Conservation (phyloP, 352 stramenopile genomes). For the Phytophthora quininea region DNA sequence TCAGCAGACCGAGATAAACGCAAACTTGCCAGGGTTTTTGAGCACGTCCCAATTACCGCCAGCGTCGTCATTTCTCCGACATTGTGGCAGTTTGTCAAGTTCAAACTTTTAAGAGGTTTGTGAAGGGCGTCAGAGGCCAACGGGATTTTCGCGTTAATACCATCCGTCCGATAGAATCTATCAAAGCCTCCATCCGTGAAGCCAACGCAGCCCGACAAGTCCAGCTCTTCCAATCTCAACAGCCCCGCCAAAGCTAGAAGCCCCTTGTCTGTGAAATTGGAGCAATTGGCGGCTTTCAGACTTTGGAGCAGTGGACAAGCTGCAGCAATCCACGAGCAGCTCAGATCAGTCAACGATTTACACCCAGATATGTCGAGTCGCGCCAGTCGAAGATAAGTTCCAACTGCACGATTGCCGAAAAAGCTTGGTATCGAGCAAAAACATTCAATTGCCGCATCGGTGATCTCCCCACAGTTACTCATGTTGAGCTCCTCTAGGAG, state of each 20-base stretch:
- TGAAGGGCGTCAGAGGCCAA: not conserved
- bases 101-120: slow-evolving; percentile 36
- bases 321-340: slow-evolving; percentile 65
- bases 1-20: slow-evolving; percentile 43
- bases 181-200: slow-evolving; percentile 55
- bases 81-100: slow-evolving; percentile 31
- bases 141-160: slow-evolving; percentile 18
- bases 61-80: slow-evolving; percentile 41
- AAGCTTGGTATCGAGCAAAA: slow-evolving; percentile 57
- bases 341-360: slow-evolving; percentile 51
- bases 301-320: slow-evolving; percentile 59
- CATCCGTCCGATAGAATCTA: slow-evolving; percentile 51
- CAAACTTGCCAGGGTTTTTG: slow-evolving; percentile 34
- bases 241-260: slow-evolving; percentile 56
- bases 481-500: slow-evolving; percentile 65
- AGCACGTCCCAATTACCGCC: slow-evolving; percentile 38
- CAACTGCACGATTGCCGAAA: slow-evolving; percentile 51
- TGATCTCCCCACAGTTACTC: slow-evolving; percentile 53
- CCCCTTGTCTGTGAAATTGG: slow-evolving; percentile 64
- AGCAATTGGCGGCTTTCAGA: slow-evolving; percentile 50
- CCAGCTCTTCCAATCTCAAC: slow-evolving; percentile 53
- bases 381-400: slow-evolving; percentile 47
- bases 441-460: slow-evolving; percentile 62
- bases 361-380: slow-evolving; percentile 69
- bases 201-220: slow-evolving; percentile 51